Percentiles rank a stretch among this genome's conserved stretches.
phyloP scores from a whole-genome alignment of 345 rosid genomes.

The Stellera chamaejasme region DNA sequence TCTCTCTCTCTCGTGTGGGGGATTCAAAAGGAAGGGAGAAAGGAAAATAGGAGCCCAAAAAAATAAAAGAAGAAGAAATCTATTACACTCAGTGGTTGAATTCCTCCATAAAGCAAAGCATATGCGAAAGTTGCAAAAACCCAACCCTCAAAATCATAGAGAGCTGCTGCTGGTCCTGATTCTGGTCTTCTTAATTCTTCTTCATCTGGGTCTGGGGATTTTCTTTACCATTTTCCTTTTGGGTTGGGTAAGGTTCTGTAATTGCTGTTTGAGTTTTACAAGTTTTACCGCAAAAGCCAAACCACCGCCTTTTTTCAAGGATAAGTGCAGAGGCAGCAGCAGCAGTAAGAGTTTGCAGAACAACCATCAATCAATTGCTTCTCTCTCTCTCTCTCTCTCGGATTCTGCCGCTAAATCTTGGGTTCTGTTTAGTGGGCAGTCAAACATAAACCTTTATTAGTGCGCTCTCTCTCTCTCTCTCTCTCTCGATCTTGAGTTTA shows the following conservation, averaged over 20 bases:
- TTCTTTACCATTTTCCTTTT: not conserved
- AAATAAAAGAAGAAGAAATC: constrained; percentile 15
- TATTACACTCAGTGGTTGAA: constrained; percentile 28
- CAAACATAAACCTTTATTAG: constrained; percentile 12
- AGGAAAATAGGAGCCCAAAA: constrained; percentile 19
- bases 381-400: not conserved
- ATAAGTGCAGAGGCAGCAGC: constrained; percentile 9
- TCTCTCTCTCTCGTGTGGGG: constrained; percentile 40
- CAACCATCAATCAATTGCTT: constrained; percentile 18
- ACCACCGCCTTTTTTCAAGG: constrained; percentile 22
- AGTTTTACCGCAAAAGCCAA: constrained; percentile 15
- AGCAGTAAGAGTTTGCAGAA: constrained; percentile 3
- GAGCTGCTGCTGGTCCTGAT: not conserved
- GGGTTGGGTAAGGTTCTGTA: not conserved
- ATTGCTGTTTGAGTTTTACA: not conserved
- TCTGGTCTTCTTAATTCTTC: not conserved
- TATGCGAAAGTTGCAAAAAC: constrained; percentile 11
- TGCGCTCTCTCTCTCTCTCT: constrained; percentile 4
- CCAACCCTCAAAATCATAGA: not conserved
- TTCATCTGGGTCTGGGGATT: not conserved
- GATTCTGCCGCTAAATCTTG: constrained; percentile 9
- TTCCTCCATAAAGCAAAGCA: constrained; percentile 26
- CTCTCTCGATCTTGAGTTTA: constrained; percentile 1
- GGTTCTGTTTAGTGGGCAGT: constrained; percentile 13
- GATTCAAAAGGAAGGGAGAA: constrained; percentile 24